Conservation (phyloP, 2,329 filamentous ascomycete genomes). For the Neopestalotiopsis sp. region DNA sequence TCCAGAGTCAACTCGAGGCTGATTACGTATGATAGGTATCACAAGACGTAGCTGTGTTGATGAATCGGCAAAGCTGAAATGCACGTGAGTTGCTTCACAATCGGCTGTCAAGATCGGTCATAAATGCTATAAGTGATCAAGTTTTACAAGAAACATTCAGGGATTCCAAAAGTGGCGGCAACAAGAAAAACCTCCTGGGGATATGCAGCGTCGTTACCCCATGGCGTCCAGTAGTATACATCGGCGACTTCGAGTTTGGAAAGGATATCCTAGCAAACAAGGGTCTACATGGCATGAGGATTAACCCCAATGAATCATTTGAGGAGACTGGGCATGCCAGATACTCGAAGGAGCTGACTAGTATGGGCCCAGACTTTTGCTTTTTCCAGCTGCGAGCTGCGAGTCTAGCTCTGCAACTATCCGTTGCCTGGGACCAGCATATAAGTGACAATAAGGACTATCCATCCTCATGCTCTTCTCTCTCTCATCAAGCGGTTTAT, state of each 20-base stretch:
- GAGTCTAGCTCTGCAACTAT: background rate
- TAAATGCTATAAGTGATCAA: background rate
- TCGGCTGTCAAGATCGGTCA: background rate
- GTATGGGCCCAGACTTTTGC: background rate
- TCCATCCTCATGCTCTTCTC: background rate
- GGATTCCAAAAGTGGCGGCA: background rate
- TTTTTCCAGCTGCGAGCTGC: conserved; percentile 2
- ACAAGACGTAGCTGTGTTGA: background rate
- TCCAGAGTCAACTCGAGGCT: background rate
- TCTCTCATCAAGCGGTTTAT: too few relatives aligned
- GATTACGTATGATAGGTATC: background rate
- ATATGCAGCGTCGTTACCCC: background rate
- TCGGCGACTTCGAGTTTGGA: background rate
- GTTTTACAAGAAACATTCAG: background rate
- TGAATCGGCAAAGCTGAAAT: background rate
- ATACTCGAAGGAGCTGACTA: background rate
- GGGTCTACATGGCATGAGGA: background rate
- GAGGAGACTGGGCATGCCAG: background rate
- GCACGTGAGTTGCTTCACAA: background rate
- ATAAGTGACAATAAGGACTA: background rate
- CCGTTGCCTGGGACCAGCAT: conserved; percentile 9
- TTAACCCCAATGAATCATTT: background rate
- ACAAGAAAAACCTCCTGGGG: background rate
- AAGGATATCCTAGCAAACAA: conserved; percentile 6
- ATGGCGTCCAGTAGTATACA: background rate